phyloP scores from a whole-genome alignment of 192 early-diverging fungal genomes.

The Linnemannia elongata region DNA sequence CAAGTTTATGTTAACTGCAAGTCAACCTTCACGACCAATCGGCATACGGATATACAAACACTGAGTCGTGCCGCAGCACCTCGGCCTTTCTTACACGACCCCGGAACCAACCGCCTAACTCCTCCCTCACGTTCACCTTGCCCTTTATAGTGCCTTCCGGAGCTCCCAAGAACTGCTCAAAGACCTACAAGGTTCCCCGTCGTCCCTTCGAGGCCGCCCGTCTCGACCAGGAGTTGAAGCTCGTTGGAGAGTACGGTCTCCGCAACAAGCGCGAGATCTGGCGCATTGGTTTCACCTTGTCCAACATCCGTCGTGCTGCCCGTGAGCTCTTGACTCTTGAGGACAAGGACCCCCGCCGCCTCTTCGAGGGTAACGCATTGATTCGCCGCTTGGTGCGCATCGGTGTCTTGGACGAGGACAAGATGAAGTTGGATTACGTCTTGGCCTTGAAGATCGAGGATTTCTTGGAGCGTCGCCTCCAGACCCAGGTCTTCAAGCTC shows the following conservation, averaged over 20 bases:
- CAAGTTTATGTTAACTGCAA: neutral
- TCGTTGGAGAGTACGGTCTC: constrained; percentile 97
- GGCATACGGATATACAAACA: neutral
- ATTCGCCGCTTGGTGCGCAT: constrained; percentile 99
- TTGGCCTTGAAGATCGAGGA: constrained; percentile 98
- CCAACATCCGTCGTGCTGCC: constrained; percentile 99
- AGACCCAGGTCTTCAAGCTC: constrained; percentile 99
- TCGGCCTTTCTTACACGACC: neutral
- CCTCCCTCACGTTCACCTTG: constrained; percentile 20
- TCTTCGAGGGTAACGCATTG: constrained; percentile 99
- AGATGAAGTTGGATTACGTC: constrained; percentile 99
- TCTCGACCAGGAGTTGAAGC: constrained; percentile 93
- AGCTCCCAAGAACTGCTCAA: constrained; percentile 71
- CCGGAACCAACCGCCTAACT: constrained; percentile 4
- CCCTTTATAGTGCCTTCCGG: constrained; percentile 49
- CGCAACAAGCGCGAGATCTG: constrained; percentile 99
- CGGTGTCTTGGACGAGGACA: constrained; percentile 97
- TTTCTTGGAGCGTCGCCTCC: constrained; percentile 97
- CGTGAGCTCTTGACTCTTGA: constrained; percentile 99
- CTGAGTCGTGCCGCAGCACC: neutral
- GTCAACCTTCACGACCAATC: neutral
- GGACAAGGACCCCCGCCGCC: constrained; percentile 96
- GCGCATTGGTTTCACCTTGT: constrained; percentile 96
- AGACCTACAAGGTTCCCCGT: constrained; percentile 96
- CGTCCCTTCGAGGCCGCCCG: constrained; percentile 97